Base-by-base conservation (phyloP, 1,284 basidiomycete genomes). In the Afroboletus lepidellus region DNA sequence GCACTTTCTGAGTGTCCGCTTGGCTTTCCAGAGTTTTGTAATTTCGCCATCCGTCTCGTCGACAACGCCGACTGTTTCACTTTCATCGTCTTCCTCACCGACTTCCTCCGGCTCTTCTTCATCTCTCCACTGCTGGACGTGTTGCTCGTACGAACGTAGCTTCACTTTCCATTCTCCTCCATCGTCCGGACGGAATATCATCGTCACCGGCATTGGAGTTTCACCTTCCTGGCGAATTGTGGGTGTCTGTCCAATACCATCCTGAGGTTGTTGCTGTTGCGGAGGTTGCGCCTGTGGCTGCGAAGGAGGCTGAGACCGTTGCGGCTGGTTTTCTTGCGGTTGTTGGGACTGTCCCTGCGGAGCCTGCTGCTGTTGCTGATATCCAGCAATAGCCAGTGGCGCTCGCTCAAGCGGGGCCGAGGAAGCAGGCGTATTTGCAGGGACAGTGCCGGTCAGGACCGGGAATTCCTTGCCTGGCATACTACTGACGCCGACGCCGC, bases 151-250 rank as follows among this genome's bases (percentile, higher is more conserved):
- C 54, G 78, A 71, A 48, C 84, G 77, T 52, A 87, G 65, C 65
- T 79, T 83, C 69, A 92, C 90, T 64, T 83, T 86, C 92, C 92
- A 95, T 57, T 91, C 87, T 16, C 83, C 84, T 20, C 81, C 82
- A 60, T 86, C 86, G 61, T 93, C 92, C 1, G 92, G 90, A 44
- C 88, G 80, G 72, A 93, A 95, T 50, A 95, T 92, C 15, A 90
- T 89, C 15, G 93, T 95, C 33, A 87, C 63, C 44, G 78, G 79
- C 52, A 78, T 78, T 8, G 72, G 45, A 63, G 62, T 21, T 48
- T 60, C 60, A 6, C 57, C 46, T 7, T 69, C 63, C n/a, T 54
- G 51, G 29, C 55, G 63, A 24, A 53, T 45, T 32, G 41, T 46
- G 27, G 66, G 50, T 27, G 51, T 12, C 21, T 64, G 53, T 30